Evolutionary conservation across 768 basidiomycete genomes (phyloP).

Genomic region (Pleurotus giganteus): DNA sequence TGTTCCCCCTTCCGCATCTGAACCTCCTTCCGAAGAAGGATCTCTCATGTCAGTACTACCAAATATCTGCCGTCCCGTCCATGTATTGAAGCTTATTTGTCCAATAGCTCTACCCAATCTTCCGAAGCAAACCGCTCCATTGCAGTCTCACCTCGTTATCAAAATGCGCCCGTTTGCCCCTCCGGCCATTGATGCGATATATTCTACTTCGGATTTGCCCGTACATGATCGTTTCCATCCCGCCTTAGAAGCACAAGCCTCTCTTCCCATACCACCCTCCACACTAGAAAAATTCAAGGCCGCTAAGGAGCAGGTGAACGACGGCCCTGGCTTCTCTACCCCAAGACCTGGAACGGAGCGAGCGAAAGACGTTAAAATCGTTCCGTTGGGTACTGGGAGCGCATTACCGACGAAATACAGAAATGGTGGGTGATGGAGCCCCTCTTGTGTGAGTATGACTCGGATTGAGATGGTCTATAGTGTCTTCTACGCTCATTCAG

Average conservation of each 20-base stretch:
- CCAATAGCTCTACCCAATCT: conserved; percentile 44
- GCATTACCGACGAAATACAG: conserved; percentile 83
- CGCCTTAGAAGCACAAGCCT: conserved; percentile 21
- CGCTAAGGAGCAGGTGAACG: conserved; percentile 25
- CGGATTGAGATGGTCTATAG: conserved; percentile 31
- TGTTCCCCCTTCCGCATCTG: conserved; percentile 72
- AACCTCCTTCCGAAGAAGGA: conserved; percentile 36
- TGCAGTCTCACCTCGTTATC: conserved; percentile 40
- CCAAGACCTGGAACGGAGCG: conserved; percentile 15
- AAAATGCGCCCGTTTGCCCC: conserved; percentile 45
- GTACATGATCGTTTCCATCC: conserved; percentile 39
- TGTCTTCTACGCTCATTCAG: conserved; percentile 73
- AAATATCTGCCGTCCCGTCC: not conserved
- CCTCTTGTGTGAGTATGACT: not conserved
- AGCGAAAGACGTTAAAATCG: conserved; percentile 67
- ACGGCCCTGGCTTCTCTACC: not conserved
- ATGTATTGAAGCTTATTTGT: not conserved
- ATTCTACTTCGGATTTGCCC: conserved; percentile 19
- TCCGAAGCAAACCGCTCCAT: conserved; percentile 40
- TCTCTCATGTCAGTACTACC: conserved; percentile 33
- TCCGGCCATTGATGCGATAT: conserved; percentile 31
- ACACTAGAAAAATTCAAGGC: conserved; percentile 38
- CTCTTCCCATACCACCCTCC: conserved; percentile 27
- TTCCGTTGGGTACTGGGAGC: conserved; percentile 87
- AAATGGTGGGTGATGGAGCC: conserved; percentile 55